A percentile compares a stretch with the other conserved stretches of the same genome.
These are phyloP conservation scores for Penicillium bialowiezense DNA, from an alignment of 495 filamentous ascomycete genomes.

Conservation along the genomic window DNA sequence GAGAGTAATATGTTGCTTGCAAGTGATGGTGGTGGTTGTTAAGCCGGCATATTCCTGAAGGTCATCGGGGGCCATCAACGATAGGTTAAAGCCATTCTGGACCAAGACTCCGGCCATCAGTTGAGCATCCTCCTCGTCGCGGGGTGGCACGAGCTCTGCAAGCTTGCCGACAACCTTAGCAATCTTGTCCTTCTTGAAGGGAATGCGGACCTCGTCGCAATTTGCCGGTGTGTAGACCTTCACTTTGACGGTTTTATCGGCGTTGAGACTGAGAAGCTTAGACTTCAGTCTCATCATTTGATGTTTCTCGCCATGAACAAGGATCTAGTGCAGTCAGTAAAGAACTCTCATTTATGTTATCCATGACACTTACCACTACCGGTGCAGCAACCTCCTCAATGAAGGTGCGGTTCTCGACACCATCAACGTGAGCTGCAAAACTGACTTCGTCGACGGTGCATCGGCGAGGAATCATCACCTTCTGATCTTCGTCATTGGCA, in stretches of 20 bases:
- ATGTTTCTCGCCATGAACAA: slow-evolving; percentile 95
- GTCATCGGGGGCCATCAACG: slow-evolving; percentile 93
- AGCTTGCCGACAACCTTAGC: slow-evolving; percentile 96
- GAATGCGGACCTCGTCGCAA: slow-evolving; percentile 91
- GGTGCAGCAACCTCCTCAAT: slow-evolving; percentile 89
- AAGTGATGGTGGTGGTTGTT: slow-evolving; percentile 87
- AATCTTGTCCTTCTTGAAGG: slow-evolving; percentile 92
- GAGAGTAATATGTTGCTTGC: slow-evolving; percentile 82
- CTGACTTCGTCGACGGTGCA: slow-evolving; percentile 90
- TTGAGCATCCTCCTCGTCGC: slow-evolving; percentile 42
- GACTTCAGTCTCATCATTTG: slow-evolving; percentile 98
- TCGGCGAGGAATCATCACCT: slow-evolving; percentile 86
- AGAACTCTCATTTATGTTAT: too few relatives aligned
- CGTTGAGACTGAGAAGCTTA: slow-evolving; percentile 86
- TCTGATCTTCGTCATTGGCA: slow-evolving; percentile 59
- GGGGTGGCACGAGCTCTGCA: slow-evolving; percentile 71
- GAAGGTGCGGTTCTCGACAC: slow-evolving; percentile 90
- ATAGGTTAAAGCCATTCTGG: slow-evolving; percentile 95
- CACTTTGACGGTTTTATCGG: slow-evolving; percentile 70
- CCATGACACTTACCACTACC: slow-evolving; percentile 88
- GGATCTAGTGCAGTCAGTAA: slow-evolving; percentile 54
- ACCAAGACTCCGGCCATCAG: slow-evolving; percentile 88
- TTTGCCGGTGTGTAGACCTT: slow-evolving; percentile 93
- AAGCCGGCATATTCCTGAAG: slow-evolving; percentile 92
- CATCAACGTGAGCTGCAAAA: slow-evolving; percentile 96